Percentiles rank a stretch among this genome's conserved stretches.
Evolutionary conservation across 129 eudicot species (phyloP).

Genomic region (Heracleum sosnowskyi): DNA sequence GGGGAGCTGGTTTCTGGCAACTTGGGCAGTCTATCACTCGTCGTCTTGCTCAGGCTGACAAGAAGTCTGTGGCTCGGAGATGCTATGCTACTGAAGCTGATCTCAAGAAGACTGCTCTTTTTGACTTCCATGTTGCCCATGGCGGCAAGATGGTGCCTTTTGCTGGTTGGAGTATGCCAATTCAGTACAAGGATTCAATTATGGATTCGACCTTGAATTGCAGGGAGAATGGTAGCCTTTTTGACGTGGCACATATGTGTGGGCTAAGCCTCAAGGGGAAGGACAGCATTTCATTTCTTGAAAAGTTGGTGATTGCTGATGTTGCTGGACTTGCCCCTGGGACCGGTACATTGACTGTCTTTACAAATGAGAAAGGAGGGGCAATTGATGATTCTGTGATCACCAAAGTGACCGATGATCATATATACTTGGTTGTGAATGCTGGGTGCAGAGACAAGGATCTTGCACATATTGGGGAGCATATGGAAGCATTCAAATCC

Average conservation of each 20-base stretch:
- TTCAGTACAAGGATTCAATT: constrained; percentile 95
- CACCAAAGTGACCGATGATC: constrained; percentile 88
- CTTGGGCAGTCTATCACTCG: constrained; percentile 89
- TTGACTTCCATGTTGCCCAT: constrained; percentile 83
- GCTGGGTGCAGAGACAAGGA: constrained; percentile 98
- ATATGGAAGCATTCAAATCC: constrained; percentile 81
- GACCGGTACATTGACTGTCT: constrained; percentile 74
- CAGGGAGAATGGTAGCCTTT: constrained; percentile 82
- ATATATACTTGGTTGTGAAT: constrained; percentile 90
- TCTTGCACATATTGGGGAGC: constrained; percentile 97
- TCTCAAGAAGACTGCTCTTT: constrained; percentile 84
- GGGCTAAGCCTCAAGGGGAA: constrained; percentile 95
- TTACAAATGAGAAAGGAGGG: constrained; percentile 97
- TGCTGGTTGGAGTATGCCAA: constrained; percentile 99
- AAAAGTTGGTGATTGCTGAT: constrained; percentile 88
- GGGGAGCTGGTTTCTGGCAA: constrained; percentile 95
- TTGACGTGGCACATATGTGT: constrained; percentile 96
- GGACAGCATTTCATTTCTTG: constrained; percentile 67
- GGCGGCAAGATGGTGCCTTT: constrained; percentile 99
- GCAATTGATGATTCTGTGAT: constrained; percentile 94
- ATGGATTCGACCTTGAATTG: constrained; percentile 94
- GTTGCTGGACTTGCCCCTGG: constrained; percentile 90
- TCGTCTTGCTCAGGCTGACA: constrained; percentile 80
- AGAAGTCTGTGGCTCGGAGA: constrained; percentile 60
- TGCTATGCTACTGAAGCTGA: constrained; percentile 77